Evolutionary conservation across 345 rosid genomes (phyloP), one percentile per base, ranked within the genome.

Genomic region (Salix arbutifolia): DNA sequence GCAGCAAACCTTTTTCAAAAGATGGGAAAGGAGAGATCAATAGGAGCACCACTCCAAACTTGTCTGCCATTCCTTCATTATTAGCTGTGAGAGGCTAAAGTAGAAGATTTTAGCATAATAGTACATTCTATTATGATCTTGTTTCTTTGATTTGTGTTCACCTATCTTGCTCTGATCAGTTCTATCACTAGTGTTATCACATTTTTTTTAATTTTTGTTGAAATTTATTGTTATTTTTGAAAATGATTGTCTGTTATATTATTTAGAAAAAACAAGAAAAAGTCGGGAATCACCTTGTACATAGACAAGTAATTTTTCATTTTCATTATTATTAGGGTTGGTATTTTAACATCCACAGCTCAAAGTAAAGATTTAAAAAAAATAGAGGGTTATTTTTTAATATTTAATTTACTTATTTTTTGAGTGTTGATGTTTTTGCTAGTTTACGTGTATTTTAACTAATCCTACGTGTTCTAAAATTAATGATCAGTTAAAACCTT

Each of bases 41-140:
- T 70, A 84, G 79, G 52, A 85, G 76, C 72, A 75, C 83, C 28
- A 81, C 80, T 50, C 86, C 93, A 31, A 88, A 90, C 74, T 79
- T 93, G 82, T 72, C 87, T 48, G 91, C 91, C 48, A 84, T 90
- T 81, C 96, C 98, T 83, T 89, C 98, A 4, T 76, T 93, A 80
- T 80, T 95, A 77, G 82, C 96, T 73, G 91, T 86, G 72, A 85
- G 89, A 82, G 76, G 86, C 68, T 78, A 28, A 78, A 30, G n/a
- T 5, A 8, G 64, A 64, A 65, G 71, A 52, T 28, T 42, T 44
- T 46, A 72, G 67, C 37, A 35, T 35, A 5, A 73, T 62, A 61
- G 81, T 74, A 73, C 69, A 78, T 73, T 76, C 74, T 62, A 62
- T 73, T 46, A 73, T 67, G 5, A n/a, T 58, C 52, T 58, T 64